phyloP scores from a whole-genome alignment of 2,329 filamentous ascomycete genomes.

The Chaetomiaceae sp. region DNA sequence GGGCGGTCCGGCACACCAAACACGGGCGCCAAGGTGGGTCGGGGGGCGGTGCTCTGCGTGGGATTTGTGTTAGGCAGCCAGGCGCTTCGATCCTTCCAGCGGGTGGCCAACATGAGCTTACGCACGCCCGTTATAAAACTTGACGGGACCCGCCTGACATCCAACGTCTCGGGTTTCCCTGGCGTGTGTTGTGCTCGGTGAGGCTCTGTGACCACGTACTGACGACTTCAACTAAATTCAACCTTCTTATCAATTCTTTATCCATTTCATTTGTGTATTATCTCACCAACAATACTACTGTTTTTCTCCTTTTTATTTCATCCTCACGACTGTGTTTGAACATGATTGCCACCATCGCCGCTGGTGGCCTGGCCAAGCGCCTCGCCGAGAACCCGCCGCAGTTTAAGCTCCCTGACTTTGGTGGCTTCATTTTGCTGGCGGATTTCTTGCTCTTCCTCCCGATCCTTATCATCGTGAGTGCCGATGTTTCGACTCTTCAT shows the following conservation, averaged over 20 bases:
- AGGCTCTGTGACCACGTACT: background rate
- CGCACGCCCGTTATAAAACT: no score
- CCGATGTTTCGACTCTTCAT: background rate
- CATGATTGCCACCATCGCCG: slow-evolving; percentile 10
- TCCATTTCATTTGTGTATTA: background rate
- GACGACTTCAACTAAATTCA: background rate
- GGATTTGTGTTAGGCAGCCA: slow-evolving; percentile 11
- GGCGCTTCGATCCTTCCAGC: background rate
- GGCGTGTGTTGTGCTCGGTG: no score
- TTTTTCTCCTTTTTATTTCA: background rate
- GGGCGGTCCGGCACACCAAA: no score
- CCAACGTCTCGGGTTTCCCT: no score
- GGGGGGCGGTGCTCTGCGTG: slow-evolving; percentile 9
- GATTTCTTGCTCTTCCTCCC: slow-evolving; percentile 44
- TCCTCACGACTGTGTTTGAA: background rate
- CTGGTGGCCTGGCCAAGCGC: slow-evolving; percentile 18
- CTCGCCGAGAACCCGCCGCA: slow-evolving; percentile 7
- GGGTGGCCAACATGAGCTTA: no score
- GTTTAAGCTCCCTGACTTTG: slow-evolving; percentile 36
- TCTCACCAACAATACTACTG: no score
- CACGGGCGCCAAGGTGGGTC: background rate
- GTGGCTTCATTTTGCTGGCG: slow-evolving; percentile 35
- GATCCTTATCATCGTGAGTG: slow-evolving; percentile 39
- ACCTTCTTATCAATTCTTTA: background rate
- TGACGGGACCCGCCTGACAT: no score